Evolutionary conservation across 768 basidiomycete genomes (phyloP).

Genomic region (Hemileccinum impolitum): DNA sequence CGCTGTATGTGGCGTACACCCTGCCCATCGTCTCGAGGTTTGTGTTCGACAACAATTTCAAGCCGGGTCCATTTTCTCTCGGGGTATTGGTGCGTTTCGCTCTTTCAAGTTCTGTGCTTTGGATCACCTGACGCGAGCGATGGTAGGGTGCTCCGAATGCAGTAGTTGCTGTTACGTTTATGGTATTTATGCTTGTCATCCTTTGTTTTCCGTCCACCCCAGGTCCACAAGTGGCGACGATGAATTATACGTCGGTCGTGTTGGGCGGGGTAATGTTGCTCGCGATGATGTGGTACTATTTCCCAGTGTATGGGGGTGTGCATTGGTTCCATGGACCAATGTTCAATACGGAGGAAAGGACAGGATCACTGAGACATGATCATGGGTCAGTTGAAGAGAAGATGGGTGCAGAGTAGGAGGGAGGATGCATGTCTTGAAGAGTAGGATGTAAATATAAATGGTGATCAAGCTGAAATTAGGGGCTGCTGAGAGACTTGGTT

Average conservation of each 20-base stretch:
- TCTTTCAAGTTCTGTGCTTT: neutral
- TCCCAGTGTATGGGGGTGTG: constrained; percentile 65
- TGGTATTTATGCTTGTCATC: constrained; percentile 59
- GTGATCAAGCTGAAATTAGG: too few relatives aligned
- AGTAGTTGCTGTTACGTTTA: constrained; percentile 53
- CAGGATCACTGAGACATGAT: neutral
- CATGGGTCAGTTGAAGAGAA: neutral
- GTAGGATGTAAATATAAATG: too few relatives aligned
- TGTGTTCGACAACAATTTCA: constrained; percentile 41
- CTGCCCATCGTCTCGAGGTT: constrained; percentile 51
- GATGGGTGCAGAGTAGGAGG: neutral
- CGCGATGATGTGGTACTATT: constrained; percentile 60
- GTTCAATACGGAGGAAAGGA: constrained; percentile 33
- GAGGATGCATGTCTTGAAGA: neutral
- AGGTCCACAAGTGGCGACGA: constrained; percentile 39
- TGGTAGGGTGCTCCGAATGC: constrained; percentile 52
- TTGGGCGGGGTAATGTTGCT: constrained; percentile 55
- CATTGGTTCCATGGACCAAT: constrained; percentile 69
- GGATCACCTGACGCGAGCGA: constrained; percentile 2
- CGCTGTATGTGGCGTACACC: constrained; percentile 40
- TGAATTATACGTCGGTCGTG: constrained; percentile 75
- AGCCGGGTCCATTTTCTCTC: constrained; percentile 45
- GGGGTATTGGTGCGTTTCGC: constrained; percentile 35
- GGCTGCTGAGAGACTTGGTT: too few relatives aligned
- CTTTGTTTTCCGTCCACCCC: constrained; percentile 61